Evolutionary conservation across 768 basidiomycete genomes (phyloP).

Genomic region (Hysterangium stoloniferum): DNA sequence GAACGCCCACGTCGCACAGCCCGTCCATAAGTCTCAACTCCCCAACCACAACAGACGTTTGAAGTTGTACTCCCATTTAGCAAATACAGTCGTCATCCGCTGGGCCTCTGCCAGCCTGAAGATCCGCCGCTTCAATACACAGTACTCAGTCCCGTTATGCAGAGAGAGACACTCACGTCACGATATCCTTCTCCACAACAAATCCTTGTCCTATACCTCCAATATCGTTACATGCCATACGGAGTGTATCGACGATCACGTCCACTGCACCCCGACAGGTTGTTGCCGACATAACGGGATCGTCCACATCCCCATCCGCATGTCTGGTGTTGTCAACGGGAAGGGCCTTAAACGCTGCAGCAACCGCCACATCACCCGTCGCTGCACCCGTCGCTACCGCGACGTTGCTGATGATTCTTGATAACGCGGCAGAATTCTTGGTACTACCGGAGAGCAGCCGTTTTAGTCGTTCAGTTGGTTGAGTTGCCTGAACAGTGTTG

Average conservation of each 20-base stretch:
- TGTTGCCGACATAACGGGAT: slow-evolving; percentile 47
- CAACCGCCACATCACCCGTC: slow-evolving; percentile 27
- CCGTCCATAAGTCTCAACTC: no score
- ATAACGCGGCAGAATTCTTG: slow-evolving; percentile 25
- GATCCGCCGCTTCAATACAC: no score
- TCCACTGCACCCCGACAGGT: slow-evolving; percentile 76
- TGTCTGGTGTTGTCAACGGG: slow-evolving; percentile 57
- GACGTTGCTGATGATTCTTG: slow-evolving; percentile 29
- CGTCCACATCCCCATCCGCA: slow-evolving; percentile 37
- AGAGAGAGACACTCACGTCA: slow-evolving; percentile 49
- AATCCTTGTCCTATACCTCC: slow-evolving; percentile 41
- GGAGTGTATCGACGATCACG: slow-evolving; percentile 64
- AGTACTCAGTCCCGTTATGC: no score
- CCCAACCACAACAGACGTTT: slow-evolving; percentile 89
- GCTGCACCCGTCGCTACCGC: slow-evolving; percentile 26
- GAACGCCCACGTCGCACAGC: no score
- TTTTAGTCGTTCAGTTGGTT: slow-evolving; percentile 12
- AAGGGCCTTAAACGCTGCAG: slow-evolving; percentile 74
- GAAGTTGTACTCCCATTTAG: slow-evolving; percentile 90
- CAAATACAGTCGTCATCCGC: slow-evolving; percentile 75
- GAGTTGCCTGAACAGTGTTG: slow-evolving; percentile 43
- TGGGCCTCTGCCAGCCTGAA: slow-evolving; percentile 74
- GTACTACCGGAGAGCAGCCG: slow-evolving; percentile 7
- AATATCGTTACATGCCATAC: slow-evolving; percentile 55
- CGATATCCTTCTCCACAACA: slow-evolving; percentile 62